Conservation (phyloP, 176 grass and related monocot genomes). For the Bolboschoenus planiculmis region DNA sequence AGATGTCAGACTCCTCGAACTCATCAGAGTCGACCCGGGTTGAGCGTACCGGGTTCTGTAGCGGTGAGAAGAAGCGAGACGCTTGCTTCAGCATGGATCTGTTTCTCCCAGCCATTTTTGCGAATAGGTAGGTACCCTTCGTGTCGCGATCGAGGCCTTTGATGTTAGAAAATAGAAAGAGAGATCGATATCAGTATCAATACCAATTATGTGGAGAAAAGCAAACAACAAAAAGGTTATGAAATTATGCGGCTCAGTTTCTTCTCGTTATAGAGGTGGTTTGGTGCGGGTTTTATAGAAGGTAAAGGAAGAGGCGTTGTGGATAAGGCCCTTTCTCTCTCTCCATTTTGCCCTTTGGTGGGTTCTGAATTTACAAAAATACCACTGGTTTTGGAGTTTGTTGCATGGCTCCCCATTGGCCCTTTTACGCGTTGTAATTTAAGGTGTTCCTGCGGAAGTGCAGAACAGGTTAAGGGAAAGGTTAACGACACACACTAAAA, state of each 20-base stretch:
- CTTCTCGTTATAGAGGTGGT: neutral
- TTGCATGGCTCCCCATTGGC: slow-evolving; percentile 12
- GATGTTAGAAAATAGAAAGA: neutral
- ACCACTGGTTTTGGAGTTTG: slow-evolving; percentile 10
- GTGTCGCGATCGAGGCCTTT: neutral
- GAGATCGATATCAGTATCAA: neutral
- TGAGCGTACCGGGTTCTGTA: slow-evolving; percentile 9
- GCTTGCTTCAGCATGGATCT: slow-evolving; percentile 32
- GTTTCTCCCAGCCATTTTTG: slow-evolving; percentile 56
- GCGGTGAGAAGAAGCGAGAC: slow-evolving; percentile 55
- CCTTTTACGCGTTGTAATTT: neutral
- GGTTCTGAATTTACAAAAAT: neutral
- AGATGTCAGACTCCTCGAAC: slow-evolving; percentile 63
- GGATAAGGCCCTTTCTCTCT: slow-evolving; percentile 57
- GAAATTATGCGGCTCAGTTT: slow-evolving; percentile 8
- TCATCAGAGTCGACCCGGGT: slow-evolving; percentile 26
- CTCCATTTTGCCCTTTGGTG: neutral
- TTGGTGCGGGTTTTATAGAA: slow-evolving; percentile 40
- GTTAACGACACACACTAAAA: neutral
- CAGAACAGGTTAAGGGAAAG: neutral
- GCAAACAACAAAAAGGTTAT: neutral
- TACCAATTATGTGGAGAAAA: neutral
- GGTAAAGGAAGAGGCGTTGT: neutral
- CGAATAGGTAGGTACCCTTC: neutral
- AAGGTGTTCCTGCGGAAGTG: no score